Conservation (phyloP, 495 filamentous ascomycete species). For the Bombardia bombarda region DNA sequence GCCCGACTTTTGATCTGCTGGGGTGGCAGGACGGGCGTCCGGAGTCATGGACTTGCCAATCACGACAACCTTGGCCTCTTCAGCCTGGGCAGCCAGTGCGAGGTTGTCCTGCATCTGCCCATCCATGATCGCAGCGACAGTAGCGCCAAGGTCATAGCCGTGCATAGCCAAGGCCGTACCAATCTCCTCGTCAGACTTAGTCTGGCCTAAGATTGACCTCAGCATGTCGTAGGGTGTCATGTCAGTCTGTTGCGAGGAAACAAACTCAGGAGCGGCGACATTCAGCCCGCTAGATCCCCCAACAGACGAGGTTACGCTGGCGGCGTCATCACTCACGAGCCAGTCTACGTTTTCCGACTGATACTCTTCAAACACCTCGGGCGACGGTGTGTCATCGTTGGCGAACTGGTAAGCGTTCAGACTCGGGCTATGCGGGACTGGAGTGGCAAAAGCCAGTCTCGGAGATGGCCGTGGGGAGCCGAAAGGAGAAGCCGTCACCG, state of each 20-base stretch:
- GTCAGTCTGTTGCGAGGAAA: slow-evolving; percentile 62
- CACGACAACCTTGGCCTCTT: slow-evolving; percentile 52
- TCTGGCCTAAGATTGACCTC: slow-evolving; percentile 85
- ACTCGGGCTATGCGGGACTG: slow-evolving; percentile 88
- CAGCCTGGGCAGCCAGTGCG: slow-evolving; percentile 31
- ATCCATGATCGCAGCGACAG: slow-evolving; percentile 79
- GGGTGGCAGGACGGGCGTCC: slow-evolving; percentile 60
- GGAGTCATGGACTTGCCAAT: slow-evolving; percentile 89
- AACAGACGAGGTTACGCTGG: slow-evolving; percentile 66
- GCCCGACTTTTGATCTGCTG: slow-evolving; percentile 62
- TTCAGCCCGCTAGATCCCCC: slow-evolving; percentile 58
- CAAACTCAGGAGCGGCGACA: slow-evolving; percentile 69
- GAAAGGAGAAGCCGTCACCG: slow-evolving; percentile 80
- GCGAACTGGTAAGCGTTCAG: slow-evolving; percentile 90
- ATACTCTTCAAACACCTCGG: slow-evolving; percentile 84
- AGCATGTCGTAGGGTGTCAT: slow-evolving; percentile 99
- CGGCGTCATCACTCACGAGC: slow-evolving; percentile 85
- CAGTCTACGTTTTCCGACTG: slow-evolving; percentile 93
- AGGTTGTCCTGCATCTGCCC: slow-evolving; percentile 36
- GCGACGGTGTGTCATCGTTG: slow-evolving; percentile 60
- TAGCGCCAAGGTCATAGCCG: slow-evolving; percentile 86
- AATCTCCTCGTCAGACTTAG: slow-evolving; percentile 87
- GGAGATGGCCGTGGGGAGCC: slow-evolving; percentile 91
- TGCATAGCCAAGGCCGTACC: slow-evolving; percentile 80
- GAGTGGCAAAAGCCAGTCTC: slow-evolving; percentile 79